Conservation (phyloP, 768 basidiomycete species). For the Mycena alexandri region DNA sequence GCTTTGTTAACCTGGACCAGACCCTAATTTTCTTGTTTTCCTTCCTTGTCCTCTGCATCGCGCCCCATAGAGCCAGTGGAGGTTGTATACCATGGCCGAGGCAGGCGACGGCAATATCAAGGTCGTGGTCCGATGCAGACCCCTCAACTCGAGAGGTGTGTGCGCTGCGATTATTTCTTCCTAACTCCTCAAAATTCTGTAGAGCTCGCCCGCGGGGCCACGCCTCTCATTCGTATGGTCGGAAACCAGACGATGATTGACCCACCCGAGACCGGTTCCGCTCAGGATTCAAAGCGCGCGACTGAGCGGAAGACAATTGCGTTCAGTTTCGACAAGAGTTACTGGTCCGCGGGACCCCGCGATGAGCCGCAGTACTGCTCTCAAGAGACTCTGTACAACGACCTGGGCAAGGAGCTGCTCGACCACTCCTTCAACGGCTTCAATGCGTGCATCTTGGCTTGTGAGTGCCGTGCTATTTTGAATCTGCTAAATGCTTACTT, state of each 20-base stretch:
- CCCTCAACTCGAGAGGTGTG: slow-evolving; percentile 94
- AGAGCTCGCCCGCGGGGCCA: slow-evolving; percentile 96
- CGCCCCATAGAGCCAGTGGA: slow-evolving; percentile 24
- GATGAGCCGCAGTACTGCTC: slow-evolving; percentile 94
- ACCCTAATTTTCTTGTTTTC: slow-evolving; percentile 29
- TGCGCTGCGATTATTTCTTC: slow-evolving; percentile 19
- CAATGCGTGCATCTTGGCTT: slow-evolving; percentile 98
- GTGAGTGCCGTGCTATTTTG: slow-evolving; percentile 66
- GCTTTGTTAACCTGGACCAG: slow-evolving; percentile 28
- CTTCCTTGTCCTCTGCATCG: slow-evolving; percentile 11
- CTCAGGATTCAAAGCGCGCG: slow-evolving; percentile 81
- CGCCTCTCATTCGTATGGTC: slow-evolving; percentile 93
- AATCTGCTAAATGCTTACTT: slow-evolving; percentile 9
- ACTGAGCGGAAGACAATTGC: slow-evolving; percentile 91
- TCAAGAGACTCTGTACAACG: slow-evolving; percentile 94
- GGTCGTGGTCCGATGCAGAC: slow-evolving; percentile 95
- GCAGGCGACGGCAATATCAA: slow-evolving; percentile 91
- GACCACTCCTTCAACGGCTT: slow-evolving; percentile 97
- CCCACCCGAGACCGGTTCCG: slow-evolving; percentile 84
- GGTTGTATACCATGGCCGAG: slow-evolving; percentile 68
- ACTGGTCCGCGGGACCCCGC: slow-evolving; percentile 94
- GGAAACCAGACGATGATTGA: slow-evolving; percentile 94
- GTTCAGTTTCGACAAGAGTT: slow-evolving; percentile 97
- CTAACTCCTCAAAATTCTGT: background rate
- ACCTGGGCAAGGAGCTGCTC: slow-evolving; percentile 92